Base-by-base conservation (phyloP, 169 alveolate genomes). In the Besnoitia besnoiti region DNA sequence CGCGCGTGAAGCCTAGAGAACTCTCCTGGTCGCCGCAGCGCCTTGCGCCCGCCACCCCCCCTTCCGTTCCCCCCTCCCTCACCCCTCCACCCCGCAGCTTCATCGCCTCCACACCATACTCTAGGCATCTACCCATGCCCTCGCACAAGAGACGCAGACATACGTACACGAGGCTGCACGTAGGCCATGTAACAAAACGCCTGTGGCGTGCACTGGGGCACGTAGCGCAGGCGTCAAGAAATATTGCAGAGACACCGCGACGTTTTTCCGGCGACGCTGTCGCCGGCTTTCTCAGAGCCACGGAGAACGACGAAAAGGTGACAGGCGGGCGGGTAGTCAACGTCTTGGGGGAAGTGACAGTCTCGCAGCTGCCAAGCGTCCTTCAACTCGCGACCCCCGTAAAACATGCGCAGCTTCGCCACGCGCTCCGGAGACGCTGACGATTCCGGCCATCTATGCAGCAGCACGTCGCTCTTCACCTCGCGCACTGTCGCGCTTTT, bases 391-490 rank as follows among this genome's bases (percentile, higher is more conserved):
- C 80, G 39, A 19, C 80, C 80, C 19, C 46, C 39, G 44, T 67
- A 67, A 16, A 67, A 67, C 80, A 67, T 67, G 80, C 80, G 80
- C 40, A 67, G 44, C 80, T 67, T 67, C 44, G 47, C 80, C 46
- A 67, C 80, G 39, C 42, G 39, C 44, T 67, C 80, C 46, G 80
- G 80, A 16, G 67, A 55, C 33, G 67, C 67, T 1, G 24, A 55
- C 12, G 67, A 8, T 21, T 55, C 67, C 24, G 12, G 12, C 80
- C 80, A 67, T 5, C 80, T 37, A n/a, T 67, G 80, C 10, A 67
- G 80, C 39, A 67, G 80, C 80, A 67, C 80, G 21, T 67, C 80
- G 44, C 80, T 67, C 80, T 67, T 67, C 12, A 67, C 80, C 80
- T 67, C 80, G 12, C 80, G 80, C 44, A 67, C 80, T 16, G 80